Conservation (phyloP, 2,329 filamentous ascomycete genomes). For the Parastagonospora avenae region DNA sequence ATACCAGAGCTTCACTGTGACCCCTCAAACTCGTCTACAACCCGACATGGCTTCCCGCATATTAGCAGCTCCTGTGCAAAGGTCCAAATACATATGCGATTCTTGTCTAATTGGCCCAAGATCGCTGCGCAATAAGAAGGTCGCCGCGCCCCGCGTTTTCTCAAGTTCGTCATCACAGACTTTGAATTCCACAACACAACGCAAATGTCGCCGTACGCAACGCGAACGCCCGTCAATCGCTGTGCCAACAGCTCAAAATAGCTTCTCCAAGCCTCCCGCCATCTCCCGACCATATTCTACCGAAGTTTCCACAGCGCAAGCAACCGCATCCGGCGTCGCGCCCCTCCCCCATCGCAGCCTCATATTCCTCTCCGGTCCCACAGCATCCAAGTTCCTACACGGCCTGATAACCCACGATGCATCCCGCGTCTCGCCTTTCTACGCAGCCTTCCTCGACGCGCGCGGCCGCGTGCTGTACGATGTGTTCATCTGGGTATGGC, state of each 20-base stretch:
- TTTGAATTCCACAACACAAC: neutral
- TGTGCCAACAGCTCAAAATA: neutral
- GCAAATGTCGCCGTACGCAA: constrained; percentile 9
- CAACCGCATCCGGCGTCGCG: constrained; percentile 55
- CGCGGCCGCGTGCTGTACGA: constrained; percentile 82
- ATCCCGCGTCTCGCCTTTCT: constrained; percentile 52
- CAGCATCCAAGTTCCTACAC: constrained; percentile 84
- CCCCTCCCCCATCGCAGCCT: constrained; percentile 75
- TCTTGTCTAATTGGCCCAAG: constrained; percentile 19
- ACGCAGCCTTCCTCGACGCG: constrained; percentile 84
- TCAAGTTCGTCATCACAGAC: constrained; percentile 14
- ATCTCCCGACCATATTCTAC: constrained; percentile 8
- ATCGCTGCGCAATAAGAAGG: constrained; percentile 3
- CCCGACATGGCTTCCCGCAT: constrained; percentile 16
- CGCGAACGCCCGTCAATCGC: neutral
- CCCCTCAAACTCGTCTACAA: neutral
- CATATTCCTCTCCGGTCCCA: constrained; percentile 77
- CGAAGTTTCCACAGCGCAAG: constrained; percentile 21
- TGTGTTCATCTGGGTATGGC: constrained; percentile 75
- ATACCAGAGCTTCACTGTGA: constrained; percentile 7
- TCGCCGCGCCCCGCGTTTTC: constrained; percentile 8
- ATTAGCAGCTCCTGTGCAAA: constrained; percentile 2
- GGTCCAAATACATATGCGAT: constrained; percentile 22
- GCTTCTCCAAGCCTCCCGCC: neutral
- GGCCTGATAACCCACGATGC: constrained; percentile 80